phyloP scores from a whole-genome alignment of 2,329 filamentous ascomycete genomes.

The Chaetomium sp. region DNA sequence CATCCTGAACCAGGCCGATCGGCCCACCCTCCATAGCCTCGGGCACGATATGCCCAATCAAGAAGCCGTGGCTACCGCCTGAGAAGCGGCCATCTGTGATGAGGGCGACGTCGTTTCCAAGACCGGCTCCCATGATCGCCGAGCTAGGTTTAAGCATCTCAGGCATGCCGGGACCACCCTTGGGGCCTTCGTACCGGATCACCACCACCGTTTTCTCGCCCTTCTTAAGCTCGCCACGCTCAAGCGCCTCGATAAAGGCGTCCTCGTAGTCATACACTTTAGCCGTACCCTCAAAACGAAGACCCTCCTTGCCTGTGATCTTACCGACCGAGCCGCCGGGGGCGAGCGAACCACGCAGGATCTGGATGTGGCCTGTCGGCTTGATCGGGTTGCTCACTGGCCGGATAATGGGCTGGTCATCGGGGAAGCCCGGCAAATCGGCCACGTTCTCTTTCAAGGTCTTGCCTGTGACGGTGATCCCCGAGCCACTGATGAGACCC shows the following conservation, averaged over 20 bases:
- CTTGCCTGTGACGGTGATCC: slow-evolving; percentile 82
- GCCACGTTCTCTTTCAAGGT: slow-evolving; percentile 81
- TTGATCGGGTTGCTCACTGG: slow-evolving; percentile 81
- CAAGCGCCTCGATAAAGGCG: slow-evolving; percentile 70
- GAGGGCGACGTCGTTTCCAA: slow-evolving; percentile 69
- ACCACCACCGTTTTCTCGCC: slow-evolving; percentile 85
- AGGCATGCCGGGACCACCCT: slow-evolving; percentile 90
- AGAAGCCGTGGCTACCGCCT: slow-evolving; percentile 77
- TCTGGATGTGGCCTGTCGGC: slow-evolving; percentile 78
- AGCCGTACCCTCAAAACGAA: slow-evolving; percentile 72
- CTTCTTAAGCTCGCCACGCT: slow-evolving; percentile 70
- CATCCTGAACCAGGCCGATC: slow-evolving; percentile 74
- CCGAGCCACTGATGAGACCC: slow-evolving; percentile 71
- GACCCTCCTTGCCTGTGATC: slow-evolving; percentile 92
- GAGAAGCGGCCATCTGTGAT: slow-evolving; percentile 72
- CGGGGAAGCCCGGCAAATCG: slow-evolving; percentile 64
- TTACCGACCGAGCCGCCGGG: slow-evolving; percentile 85
- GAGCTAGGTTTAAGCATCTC: slow-evolving; percentile 92
- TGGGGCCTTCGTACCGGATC: slow-evolving; percentile 89
- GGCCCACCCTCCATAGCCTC: slow-evolving; percentile 82
- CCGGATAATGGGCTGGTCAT: slow-evolving; percentile 75
- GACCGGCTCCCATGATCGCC: slow-evolving; percentile 83
- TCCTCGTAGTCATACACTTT: slow-evolving; percentile 79
- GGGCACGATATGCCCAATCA: slow-evolving; percentile 82
- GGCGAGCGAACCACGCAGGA: slow-evolving; percentile 76